Evolutionary conservation across 768 basidiomycete genomes (phyloP), one percentile per base, ranked within the genome.

Genomic region (Infundibulicybe gibba): DNA sequence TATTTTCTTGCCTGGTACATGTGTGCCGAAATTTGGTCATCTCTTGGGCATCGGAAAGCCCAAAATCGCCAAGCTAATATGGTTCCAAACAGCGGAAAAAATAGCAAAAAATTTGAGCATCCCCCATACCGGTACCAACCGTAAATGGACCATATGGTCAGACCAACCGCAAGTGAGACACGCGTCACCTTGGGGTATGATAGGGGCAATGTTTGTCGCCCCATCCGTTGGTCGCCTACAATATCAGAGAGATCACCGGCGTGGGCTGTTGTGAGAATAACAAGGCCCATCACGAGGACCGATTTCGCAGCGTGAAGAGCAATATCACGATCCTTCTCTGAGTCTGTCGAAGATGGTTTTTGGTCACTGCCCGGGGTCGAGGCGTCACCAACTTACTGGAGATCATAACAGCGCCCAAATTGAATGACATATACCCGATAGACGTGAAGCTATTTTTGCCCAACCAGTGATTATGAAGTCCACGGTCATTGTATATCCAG

Each of bases 221-320:
- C 71, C 1, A 65, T 61, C 20, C 59, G 39, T 4, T 58, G 56
- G 46, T 78, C 77, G 0, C 77, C 76, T 17, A 57, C 56, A 5
- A 64, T 55, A 43, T 78, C 77, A 41, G 68, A 68, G 51, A 74
- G 77, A 48, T 78, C 77, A 55, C 76, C 72, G 2, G 70, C 67
- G 40, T 77, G 75, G 11, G 75, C 58, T 1, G 75, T 77, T 0
- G 75, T 74, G 32, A 76, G 64, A 13, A 75, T 66, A 0, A 61
- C 61, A 6, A 65, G 59, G 19, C 69, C 72, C 40, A 71, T 48
- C n/a, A n/a, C n/a, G 31, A 70, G 50, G 0, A 74, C 64, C 4
- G 65, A 49, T 33, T 54, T 50, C 3, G 57, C 65, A 0, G 61
- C 63, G 5, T 58, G 48, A 21, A 62, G 65, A 16, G 69, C 48